These are phyloP conservation scores for Phytophthora crassamura DNA, from an alignment of 352 stramenopile genomes.

Conservation along the genomic window DNA sequence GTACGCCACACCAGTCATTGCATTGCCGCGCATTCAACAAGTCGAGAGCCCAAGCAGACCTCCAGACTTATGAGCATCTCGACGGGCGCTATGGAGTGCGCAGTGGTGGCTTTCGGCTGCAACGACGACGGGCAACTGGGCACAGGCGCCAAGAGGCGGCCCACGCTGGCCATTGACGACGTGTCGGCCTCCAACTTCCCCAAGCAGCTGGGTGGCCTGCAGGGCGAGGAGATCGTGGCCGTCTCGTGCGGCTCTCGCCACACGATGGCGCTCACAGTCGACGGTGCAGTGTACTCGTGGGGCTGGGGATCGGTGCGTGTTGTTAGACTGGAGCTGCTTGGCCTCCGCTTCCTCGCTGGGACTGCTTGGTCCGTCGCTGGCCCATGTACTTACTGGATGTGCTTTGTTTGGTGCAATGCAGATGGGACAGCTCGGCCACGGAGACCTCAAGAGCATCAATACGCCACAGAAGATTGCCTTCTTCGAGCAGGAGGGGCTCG, in stretches of 20 bases:
- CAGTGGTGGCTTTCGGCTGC: conserved; percentile 78
- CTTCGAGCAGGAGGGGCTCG: conserved; percentile 55
- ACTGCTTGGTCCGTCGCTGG: conserved; percentile 1
- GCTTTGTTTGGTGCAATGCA: conserved; percentile 27
- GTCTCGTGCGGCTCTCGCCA: conserved; percentile 86
- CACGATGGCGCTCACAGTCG: conserved; percentile 77
- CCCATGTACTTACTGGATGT: conserved; percentile 14
- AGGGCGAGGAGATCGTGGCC: conserved; percentile 60
- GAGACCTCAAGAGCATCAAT: conserved; percentile 77
- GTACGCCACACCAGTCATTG: too few relatives aligned
- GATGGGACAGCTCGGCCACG: conserved; percentile 85
- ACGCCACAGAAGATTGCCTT: conserved; percentile 66
- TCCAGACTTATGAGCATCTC: conserved; percentile 22
- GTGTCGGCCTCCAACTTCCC: conserved; percentile 83
- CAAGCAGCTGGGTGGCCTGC: conserved; percentile 57
- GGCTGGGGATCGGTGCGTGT: conserved; percentile 77
- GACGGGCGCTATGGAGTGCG: conserved; percentile 35
- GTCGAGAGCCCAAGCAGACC: background rate
- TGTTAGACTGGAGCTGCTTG: background rate
- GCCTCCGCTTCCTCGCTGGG: background rate
- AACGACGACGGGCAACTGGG: conserved; percentile 87
- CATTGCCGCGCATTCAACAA: conserved; percentile 5
- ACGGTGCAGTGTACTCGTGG: conserved; percentile 74
- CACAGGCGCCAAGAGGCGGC: conserved; percentile 66
- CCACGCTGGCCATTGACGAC: conserved; percentile 64